Evolutionary conservation across 1,284 basidiomycete genomes (phyloP).

Genomic region (Bjerkandera adusta): DNA sequence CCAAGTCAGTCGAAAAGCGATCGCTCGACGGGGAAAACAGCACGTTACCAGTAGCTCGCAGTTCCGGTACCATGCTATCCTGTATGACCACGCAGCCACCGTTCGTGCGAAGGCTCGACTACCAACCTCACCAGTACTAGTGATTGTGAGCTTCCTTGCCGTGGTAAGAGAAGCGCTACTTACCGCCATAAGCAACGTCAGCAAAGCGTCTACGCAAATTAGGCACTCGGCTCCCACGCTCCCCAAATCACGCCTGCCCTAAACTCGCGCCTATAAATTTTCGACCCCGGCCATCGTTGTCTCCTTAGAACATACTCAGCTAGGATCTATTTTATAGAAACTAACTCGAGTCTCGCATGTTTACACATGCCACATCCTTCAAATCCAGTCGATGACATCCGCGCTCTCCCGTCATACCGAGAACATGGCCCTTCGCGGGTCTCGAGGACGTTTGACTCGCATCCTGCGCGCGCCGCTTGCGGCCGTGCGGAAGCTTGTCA

Average conservation of each 20-base stretch:
- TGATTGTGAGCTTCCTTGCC: no score
- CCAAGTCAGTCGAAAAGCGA: no score
- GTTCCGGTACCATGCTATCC: no score
- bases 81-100: no score
- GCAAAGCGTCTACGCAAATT: no score
- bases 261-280: conserved; percentile 40
- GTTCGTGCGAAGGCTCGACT: no score
- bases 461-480: conserved; percentile 35
- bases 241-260: conserved; percentile 29
- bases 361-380: conserved; percentile 81
- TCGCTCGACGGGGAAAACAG: no score
- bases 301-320: conserved; percentile 81
- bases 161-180: no score
- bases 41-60: no score
- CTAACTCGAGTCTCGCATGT: conserved; percentile 88
- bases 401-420: conserved; percentile 75
- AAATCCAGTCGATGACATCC: conserved; percentile 76
- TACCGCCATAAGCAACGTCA: no score
- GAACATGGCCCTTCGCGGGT: conserved; percentile 57
- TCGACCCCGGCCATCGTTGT: conserved; percentile 17
- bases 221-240: no score
- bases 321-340: conserved; percentile 89
- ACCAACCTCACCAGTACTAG: no score
- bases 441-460: conserved; percentile 75
- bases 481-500: conserved; percentile 39